Base-by-base conservation (phyloP, 352 stramenopile genomes). In the Phytophthora agathidicida region DNA sequence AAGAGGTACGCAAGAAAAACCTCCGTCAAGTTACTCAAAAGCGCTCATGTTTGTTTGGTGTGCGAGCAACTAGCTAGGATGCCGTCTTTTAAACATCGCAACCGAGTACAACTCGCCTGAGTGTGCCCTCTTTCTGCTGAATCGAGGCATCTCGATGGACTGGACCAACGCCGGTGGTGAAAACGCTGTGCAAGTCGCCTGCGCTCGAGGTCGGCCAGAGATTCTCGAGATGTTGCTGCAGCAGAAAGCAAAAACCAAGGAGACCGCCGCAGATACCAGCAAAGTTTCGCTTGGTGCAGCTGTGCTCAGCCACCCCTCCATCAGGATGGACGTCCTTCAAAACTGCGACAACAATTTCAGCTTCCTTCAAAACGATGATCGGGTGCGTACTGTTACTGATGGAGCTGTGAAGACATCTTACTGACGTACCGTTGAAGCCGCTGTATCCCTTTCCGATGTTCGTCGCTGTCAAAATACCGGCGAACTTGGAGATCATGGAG, bases 311-410 rank as follows among this genome's bases (percentile, higher is more conserved):
- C 58, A 67, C 11, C 50, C 48, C 4, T 57, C 14, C 17, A 24
- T 60, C 37, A 45, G 58, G 35, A 66, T 71, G 32, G 48, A 55
- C 16, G 61, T 71, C 0, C 43, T 71, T 19, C 54, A 46, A 2
- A 44, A 41, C 14, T 65, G 41, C 11, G 38, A 55, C 19, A 54
- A 28, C 22, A 56, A 30, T n/a, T 38, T 66, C 36, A 62, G 48
- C 43, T 60, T 71, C 11, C 35, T 71, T 14, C 26, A 19, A 3
- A 9, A 30, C 16, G 39, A 33, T 5, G 43, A 56, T 32, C 20
- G 4, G 35, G 61, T 68, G 49, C 26, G 50, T 28, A n/a, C n/a
- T n/a, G n/a, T n/a, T n/a, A n/a, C n/a, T n/a, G n/a, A n/a, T n/a
- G n/a, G n/a, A n/a, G n/a, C n/a, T n/a, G n/a, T n/a, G n/a, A n/a